A percentile compares a stretch with the other conserved stretches of the same genome.
Evolutionary conservation across 345 rosid species (phyloP).

Genomic region (Durio zibethinus): DNA sequence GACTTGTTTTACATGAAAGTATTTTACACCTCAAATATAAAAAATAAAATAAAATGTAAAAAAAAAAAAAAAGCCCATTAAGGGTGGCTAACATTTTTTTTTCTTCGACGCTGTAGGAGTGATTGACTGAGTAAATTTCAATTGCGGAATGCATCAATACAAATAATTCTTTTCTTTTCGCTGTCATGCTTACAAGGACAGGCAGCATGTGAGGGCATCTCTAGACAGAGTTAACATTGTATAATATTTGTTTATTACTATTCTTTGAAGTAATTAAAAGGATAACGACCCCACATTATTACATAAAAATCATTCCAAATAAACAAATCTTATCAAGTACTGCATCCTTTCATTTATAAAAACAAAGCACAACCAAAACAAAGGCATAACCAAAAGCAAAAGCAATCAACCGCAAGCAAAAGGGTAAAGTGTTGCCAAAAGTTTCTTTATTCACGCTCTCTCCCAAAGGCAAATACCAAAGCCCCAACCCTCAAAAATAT

Average conservation of each 20-base stretch:
- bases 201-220: slow-evolving; percentile 14
- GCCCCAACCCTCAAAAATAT: slow-evolving; percentile 23
- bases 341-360: neutral
- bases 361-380: neutral
- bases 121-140: slow-evolving; percentile 5
- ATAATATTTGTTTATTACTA: neutral
- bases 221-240: neutral
- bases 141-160: neutral
- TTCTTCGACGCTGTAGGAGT: too few relatives aligned
- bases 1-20: too few relatives aligned
- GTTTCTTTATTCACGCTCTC: neutral
- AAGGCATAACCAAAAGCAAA: neutral
- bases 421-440: neutral
- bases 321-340: neutral
- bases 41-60: too few relatives aligned
- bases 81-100: too few relatives aligned
- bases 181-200: slow-evolving; percentile 15
- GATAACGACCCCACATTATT: neutral
- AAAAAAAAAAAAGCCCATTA: too few relatives aligned
- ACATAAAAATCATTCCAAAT: neutral
- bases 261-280: neutral
- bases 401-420: neutral
- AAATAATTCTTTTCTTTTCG: neutral
- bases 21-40: too few relatives aligned
- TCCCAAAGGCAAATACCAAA: neutral